Percentiles rank a stretch among this genome's conserved stretches.
phyloP scores from a whole-genome alignment of 2,329 filamentous ascomycete species.

The Chaetothyriales sp. region DNA sequence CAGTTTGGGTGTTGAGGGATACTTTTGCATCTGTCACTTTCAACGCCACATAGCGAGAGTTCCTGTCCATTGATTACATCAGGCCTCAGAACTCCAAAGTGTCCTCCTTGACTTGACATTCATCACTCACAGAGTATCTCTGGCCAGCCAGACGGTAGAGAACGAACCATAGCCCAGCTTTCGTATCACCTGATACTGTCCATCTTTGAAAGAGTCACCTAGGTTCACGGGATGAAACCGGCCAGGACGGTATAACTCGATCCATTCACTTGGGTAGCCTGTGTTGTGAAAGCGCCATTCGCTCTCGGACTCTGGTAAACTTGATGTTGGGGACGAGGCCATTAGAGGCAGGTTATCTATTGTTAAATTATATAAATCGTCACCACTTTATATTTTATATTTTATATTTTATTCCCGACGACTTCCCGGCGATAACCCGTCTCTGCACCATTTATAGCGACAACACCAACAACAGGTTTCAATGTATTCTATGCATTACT shows the following conservation, averaged over 20 bases:
- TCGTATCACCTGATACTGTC: slow-evolving; percentile 26
- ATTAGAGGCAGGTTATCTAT: too few species aligned
- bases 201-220: slow-evolving; percentile 16
- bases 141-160: slow-evolving; percentile 30
- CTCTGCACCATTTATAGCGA: too few species aligned
- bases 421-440: too few species aligned
- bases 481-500: too few species aligned
- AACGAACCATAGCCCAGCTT: slow-evolving; percentile 30
- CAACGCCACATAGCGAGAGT: slow-evolving; percentile 3
- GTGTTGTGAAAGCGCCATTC: slow-evolving; percentile 4
- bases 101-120: neutral
- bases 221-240: slow-evolving; percentile 24
- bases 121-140: slow-evolving; percentile 18
- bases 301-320: slow-evolving; percentile 1
- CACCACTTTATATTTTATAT: too few species aligned
- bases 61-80: too few species aligned
- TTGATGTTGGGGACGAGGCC: neutral
- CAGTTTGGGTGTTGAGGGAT: neutral
- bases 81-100: neutral
- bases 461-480: too few species aligned
- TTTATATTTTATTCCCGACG: too few species aligned
- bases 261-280: slow-evolving; percentile 5
- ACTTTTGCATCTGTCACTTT: slow-evolving; percentile 3
- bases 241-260: slow-evolving; percentile 20
- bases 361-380: too few species aligned